These are phyloP conservation scores for Hypoxylon rubiginosum DNA, from an alignment of 2,329 filamentous ascomycete genomes.

Conservation along the genomic window DNA sequence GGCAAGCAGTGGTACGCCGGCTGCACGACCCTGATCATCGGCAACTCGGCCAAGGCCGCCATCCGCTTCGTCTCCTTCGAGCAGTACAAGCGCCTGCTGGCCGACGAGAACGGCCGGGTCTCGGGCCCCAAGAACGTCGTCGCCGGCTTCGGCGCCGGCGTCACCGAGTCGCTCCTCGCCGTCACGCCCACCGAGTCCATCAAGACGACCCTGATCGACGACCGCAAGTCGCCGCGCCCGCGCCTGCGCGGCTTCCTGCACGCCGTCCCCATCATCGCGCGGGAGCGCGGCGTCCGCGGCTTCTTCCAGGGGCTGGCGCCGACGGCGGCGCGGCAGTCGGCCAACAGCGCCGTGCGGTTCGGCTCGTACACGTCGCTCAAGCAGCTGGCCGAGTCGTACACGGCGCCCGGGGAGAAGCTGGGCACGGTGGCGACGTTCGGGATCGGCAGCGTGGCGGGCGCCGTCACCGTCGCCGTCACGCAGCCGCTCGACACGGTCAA, in stretches of 20 bases:
- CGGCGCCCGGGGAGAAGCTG: constrained; percentile 93
- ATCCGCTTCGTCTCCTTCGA: constrained; percentile 98
- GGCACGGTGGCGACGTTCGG: constrained; percentile 89
- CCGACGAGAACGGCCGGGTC: constrained; percentile 87
- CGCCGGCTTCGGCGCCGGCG: constrained; percentile 92
- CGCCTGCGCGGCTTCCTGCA: constrained; percentile 93
- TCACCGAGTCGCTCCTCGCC: constrained; percentile 91
- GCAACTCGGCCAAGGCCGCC: constrained; percentile 95
- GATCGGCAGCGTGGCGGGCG: constrained; percentile 87
- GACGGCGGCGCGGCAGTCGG: constrained; percentile 93
- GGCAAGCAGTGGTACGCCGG: constrained; percentile 97
- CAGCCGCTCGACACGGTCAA: constrained; percentile 92
- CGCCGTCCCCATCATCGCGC: constrained; percentile 86
- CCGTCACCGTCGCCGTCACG: constrained; percentile 88
- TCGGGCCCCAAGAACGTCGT: constrained; percentile 92
- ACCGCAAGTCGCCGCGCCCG: constrained; percentile 87
- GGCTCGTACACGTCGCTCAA: constrained; percentile 90
- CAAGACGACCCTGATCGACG: constrained; percentile 98
- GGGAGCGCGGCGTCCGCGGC: constrained; percentile 87
- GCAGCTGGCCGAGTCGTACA: constrained; percentile 92
- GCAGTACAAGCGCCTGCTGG: constrained; percentile 86
- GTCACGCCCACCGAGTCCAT: constrained; percentile 98
- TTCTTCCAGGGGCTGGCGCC: constrained; percentile 98
- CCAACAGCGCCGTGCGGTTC: constrained; percentile 93
- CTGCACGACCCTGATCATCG: constrained; percentile 96